phyloP scores from a whole-genome alignment of 495 filamentous ascomycete species.

The Podospora sp. region DNA sequence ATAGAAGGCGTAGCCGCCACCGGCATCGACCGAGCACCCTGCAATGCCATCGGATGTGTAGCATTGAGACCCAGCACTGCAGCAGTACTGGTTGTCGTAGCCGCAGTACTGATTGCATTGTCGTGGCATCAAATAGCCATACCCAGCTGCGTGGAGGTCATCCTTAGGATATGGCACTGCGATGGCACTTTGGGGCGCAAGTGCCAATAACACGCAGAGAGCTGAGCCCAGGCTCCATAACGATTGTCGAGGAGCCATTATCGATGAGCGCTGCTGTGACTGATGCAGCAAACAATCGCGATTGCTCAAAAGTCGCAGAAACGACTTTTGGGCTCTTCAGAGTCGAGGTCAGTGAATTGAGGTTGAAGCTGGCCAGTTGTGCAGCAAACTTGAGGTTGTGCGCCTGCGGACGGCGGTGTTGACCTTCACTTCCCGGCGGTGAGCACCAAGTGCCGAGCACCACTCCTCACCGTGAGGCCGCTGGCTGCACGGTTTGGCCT shows the following conservation, averaged over 20 bases:
- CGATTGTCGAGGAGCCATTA: slow-evolving; percentile 20
- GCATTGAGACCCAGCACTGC: slow-evolving; percentile 61
- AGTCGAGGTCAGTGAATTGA: neutral
- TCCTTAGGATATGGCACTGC: slow-evolving; percentile 47
- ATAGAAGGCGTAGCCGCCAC: slow-evolving; percentile 59
- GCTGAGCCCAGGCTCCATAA: slow-evolving; percentile 27
- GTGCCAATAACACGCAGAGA: slow-evolving; percentile 32
- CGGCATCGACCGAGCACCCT: slow-evolving; percentile 37
- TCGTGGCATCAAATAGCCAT: slow-evolving; percentile 44
- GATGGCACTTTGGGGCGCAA: slow-evolving; percentile 36
- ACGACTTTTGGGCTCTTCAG: neutral
- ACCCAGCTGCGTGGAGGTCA: slow-evolving; percentile 40
- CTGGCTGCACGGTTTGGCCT: neutral
- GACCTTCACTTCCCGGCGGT: neutral
- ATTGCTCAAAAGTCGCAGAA: neutral
- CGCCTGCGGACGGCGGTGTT: neutral
- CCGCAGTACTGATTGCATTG: slow-evolving; percentile 71
- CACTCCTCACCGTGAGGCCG: neutral
- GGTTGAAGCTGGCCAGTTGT: no score
- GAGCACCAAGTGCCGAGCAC: neutral
- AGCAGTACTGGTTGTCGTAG: slow-evolving; percentile 68
- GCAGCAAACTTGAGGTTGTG: neutral
- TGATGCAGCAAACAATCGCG: neutral
- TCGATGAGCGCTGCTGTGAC: neutral
- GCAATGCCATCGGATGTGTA: slow-evolving; percentile 58